These are phyloP conservation scores for Lentinula sp. DNA, from an alignment of 768 basidiomycete species.

Conservation along the genomic window DNA sequence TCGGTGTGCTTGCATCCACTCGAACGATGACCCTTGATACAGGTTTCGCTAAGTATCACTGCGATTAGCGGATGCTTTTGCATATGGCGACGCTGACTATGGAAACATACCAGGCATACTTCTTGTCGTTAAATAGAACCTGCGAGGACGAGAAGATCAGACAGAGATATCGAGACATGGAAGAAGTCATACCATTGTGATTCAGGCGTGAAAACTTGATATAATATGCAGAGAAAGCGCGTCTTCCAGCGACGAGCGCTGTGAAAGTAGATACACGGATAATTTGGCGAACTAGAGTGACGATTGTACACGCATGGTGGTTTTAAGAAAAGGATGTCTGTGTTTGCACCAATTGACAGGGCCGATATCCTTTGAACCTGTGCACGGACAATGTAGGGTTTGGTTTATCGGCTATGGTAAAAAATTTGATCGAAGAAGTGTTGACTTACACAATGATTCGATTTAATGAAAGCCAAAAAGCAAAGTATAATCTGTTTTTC, in stretches of 20 bases:
- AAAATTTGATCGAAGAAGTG: background rate
- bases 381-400: background rate
- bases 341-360: constrained; percentile 5
- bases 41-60: constrained; percentile 60
- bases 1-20: constrained; percentile 86
- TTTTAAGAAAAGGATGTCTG: background rate
- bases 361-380: background rate
- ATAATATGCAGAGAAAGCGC: constrained; percentile 25
- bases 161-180: background rate
- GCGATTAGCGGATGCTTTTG: background rate
- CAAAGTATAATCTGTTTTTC: background rate
- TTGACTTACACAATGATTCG: background rate
- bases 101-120: constrained; percentile 69
- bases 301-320: constrained; percentile 1
- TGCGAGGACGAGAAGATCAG: constrained; percentile 17
- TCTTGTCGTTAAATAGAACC: constrained; percentile 70
- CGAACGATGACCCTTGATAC: constrained; percentile 96
- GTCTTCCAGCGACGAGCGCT: constrained; percentile 53
- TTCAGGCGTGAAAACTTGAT: constrained; percentile 3
- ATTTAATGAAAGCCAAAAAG: background rate
- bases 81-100: background rate
- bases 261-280: constrained; percentile 33
- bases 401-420: background rate
- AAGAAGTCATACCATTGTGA: constrained; percentile 34
- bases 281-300: background rate